Evolutionary conservation across 192 early-diverging fungal species (phyloP), one percentile per base, ranked within the genome.

Genomic region (Rhizophagus clarus): DNA sequence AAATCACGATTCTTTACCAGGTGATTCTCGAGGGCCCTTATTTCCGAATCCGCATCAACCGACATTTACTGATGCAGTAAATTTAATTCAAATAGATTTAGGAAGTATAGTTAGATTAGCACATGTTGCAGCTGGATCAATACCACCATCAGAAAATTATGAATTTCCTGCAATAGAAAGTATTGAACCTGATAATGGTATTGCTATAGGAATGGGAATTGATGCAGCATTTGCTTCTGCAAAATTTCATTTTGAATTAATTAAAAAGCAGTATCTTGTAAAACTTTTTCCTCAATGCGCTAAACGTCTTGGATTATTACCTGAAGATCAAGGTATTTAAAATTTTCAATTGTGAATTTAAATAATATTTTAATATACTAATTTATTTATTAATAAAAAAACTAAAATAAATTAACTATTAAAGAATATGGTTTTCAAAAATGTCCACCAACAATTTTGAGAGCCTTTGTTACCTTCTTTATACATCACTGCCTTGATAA

Each of bases 221-320:
- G 88, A 90, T 81, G 85, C 88, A 12, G 89, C 89, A 17, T 82
- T 86, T 31, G 85, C 85, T 1, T 84, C 89, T 49, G 87, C 91
- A 17, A 84, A 87, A 29, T 91, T 92, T 76, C 88, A 95, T 84
- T 96, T 93, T 87, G 83, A 91, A 26, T 83, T 94, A 28, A 87
- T 95, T 76, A 87, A 87, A 61, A 88, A 87, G 20, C 81, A 86
- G 45, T 95, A 95, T 75, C 82, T 96, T 5, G 81, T 87, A n/a
- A 87, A 91, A 72, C 85, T 96, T 24, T 93, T 96, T 78, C 95
- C 95, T n/a, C 80, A 81, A 17, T 84, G 91, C 26, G 84, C 92
- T 3, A 82, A 86, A 63, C 79, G 72, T 17, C 68, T 88, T 20
- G 84, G 88, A 10, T 56, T 90, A 12, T 74, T 83, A 74, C 56